phyloP scores from a whole-genome alignment of 2,329 filamentous ascomycete genomes.

The Emmonsiellopsis sp. region DNA sequence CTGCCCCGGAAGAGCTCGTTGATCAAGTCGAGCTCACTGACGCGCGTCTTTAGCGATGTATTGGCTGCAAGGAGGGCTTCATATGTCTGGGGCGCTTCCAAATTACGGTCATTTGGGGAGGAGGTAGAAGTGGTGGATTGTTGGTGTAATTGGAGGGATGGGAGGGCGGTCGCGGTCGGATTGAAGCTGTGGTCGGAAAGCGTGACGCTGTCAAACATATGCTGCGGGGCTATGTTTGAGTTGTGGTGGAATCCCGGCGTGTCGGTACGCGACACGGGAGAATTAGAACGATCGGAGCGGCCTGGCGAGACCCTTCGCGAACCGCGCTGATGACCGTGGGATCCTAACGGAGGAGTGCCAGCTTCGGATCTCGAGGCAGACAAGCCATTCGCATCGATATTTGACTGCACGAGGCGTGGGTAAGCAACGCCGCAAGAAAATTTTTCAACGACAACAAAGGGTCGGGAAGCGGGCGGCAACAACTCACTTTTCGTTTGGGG shows the following conservation, averaged over 20 bases:
- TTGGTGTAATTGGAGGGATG: constrained; percentile 42
- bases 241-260: constrained; percentile 65
- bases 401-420: constrained; percentile 25
- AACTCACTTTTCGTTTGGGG: constrained; percentile 70
- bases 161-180: constrained; percentile 40
- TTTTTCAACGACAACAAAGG: constrained; percentile 13
- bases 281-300: constrained; percentile 64
- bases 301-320: constrained; percentile 66
- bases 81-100: constrained; percentile 65
- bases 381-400: constrained; percentile 49
- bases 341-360: constrained; percentile 46
- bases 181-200: constrained; percentile 63
- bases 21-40: constrained; percentile 91
- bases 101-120: constrained; percentile 50
- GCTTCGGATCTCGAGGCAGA: constrained; percentile 47
- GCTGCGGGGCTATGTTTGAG: constrained; percentile 60
- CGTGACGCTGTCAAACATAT: constrained; percentile 64
- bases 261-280: constrained; percentile 67
- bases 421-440: constrained; percentile 10
- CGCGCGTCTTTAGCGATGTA: constrained; percentile 82
- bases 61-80: constrained; percentile 73
- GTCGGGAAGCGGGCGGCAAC: not conserved
- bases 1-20: constrained; percentile 71
- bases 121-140: constrained; percentile 52
- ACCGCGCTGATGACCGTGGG: constrained; percentile 51